Evolutionary conservation across 306 rosid species (phyloP), one percentile per base, ranked within the genome.

Genomic region (Medicago ruthenica): DNA sequence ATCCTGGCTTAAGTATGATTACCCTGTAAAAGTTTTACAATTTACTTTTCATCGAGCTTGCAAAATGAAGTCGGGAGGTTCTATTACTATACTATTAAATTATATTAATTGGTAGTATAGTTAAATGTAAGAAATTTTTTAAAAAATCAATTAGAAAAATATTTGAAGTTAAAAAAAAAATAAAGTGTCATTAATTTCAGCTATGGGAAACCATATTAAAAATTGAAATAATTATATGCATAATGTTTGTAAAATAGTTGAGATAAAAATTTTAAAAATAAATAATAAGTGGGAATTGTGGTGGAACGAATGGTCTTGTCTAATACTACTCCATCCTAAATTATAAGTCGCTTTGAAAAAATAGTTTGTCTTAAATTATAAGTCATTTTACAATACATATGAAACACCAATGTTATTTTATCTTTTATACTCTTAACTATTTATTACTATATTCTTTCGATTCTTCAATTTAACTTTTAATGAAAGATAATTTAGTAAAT

Each of bases 1-100:
- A 20, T 69, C 48, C 64, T 70, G 12, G 67, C 59, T 27, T 41
- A 50, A 77, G 54, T 64, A 70, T 74, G 65, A 62, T 45, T 74
- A 44, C 50, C 59, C 24, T 79, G 70, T 74, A n/a, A 59, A 41
- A 53, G 72, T 18, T 77, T 73, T 66, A 24, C 48, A 24, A 22
- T 59, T 71, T 24, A 34, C 54, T 27, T 59, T 51, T 63, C 5
- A 22, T 50, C 12, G 65, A 50, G 48, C 41, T 8, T 21, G 20
- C 58, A 17, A 48, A 48, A 48, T 57, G 77, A 18, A 72, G 54
- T 47, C 24, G 17, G 21, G 53, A 40, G 44, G 59, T 17, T 75
- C 48, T 45, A 20, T 60, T 9, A 9, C 42, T 60, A 59, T 71
- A 7, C 16, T 17, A 37, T 13, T 14, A 40, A 16, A 39, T 55